Conservation (phyloP, 257 asterid species). For the Mitragyna speciosa region DNA sequence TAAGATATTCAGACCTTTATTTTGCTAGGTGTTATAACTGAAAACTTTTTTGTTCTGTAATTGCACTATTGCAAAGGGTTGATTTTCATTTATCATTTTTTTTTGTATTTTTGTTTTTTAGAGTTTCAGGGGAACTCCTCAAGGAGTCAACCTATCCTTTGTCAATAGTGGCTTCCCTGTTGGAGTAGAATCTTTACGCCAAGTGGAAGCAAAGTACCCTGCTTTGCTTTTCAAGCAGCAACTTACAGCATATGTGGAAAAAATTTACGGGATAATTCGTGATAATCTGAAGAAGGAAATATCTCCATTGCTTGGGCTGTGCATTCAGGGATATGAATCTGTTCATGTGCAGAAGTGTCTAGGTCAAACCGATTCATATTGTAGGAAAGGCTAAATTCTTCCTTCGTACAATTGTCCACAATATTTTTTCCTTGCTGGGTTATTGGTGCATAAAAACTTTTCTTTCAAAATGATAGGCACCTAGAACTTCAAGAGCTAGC, state of each 20-base stretch:
- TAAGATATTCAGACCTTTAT: conserved; percentile 27
- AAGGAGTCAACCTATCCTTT: conserved; percentile 64
- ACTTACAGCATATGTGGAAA: conserved; percentile 82
- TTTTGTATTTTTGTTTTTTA: conserved; percentile 20
- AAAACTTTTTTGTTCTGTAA: conserved; percentile 14
- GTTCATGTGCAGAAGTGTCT: too few relatives aligned
- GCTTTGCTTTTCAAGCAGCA: conserved; percentile 89
- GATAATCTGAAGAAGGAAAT: conserved; percentile 72
- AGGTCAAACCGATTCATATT: too few relatives aligned
- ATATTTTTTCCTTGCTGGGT: too few relatives aligned
- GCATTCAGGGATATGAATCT: too few relatives aligned
- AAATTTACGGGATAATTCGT: conserved; percentile 78
- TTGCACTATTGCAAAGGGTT: background rate
- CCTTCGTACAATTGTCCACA: too few relatives aligned
- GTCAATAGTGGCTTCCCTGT: conserved; percentile 54
- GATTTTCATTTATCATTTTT: background rate
- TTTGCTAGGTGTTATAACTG: too few relatives aligned
- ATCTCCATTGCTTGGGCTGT: conserved; percentile 49
- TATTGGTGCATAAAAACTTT: too few relatives aligned
- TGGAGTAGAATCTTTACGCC: conserved; percentile 69
- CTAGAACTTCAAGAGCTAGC: too few relatives aligned
- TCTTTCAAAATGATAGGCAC: too few relatives aligned
- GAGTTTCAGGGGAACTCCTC: conserved; percentile 78
- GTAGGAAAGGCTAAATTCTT: too few relatives aligned
- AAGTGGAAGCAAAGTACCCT: conserved; percentile 81